Conservation (phyloP, 495 filamentous ascomycete species). For the Aspergillus bertholletiae region DNA sequence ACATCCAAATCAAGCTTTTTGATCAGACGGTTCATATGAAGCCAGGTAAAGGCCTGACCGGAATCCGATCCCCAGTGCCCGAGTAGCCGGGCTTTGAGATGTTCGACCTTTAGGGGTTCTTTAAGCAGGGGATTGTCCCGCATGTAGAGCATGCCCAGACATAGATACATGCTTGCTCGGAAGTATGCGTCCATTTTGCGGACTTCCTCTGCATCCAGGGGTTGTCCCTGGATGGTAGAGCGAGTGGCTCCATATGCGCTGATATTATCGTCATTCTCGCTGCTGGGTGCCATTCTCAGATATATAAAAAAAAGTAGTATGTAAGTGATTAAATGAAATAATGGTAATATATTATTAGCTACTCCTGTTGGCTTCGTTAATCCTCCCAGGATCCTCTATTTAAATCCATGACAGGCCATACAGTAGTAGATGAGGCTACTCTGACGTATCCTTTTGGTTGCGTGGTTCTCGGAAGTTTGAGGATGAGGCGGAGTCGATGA, state of each 20-base stretch:
- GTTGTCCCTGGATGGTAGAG: constrained; percentile 55
- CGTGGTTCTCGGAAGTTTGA: background rate
- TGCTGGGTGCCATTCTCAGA: background rate
- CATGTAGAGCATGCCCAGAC: constrained; percentile 73
- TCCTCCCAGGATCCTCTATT: no score
- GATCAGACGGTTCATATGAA: constrained; percentile 75
- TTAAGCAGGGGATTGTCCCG: constrained; percentile 62
- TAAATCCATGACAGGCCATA: no score
- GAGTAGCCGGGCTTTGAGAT: constrained; percentile 65
- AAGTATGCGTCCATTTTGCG: constrained; percentile 65
- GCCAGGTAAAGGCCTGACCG: constrained; percentile 71
- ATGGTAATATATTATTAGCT: no score
- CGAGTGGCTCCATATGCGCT: constrained; percentile 61
- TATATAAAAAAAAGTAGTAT: no score
- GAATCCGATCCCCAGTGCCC: constrained; percentile 74
- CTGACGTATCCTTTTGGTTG: background rate
- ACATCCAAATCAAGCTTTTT: constrained; percentile 69
- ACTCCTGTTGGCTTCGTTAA: no score
- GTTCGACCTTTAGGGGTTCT: constrained; percentile 57
- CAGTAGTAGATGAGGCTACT: background rate
- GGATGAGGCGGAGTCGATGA: background rate
- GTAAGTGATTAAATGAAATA: no score
- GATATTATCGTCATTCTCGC: constrained; percentile 35
- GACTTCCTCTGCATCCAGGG: constrained; percentile 59
- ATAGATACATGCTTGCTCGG: constrained; percentile 67